A percentile compares a stretch with the other conserved stretches of the same genome.
Conservation (phyloP, 2,329 filamentous ascomycete genomes). For the Arthrobotrys megalospora region DNA sequence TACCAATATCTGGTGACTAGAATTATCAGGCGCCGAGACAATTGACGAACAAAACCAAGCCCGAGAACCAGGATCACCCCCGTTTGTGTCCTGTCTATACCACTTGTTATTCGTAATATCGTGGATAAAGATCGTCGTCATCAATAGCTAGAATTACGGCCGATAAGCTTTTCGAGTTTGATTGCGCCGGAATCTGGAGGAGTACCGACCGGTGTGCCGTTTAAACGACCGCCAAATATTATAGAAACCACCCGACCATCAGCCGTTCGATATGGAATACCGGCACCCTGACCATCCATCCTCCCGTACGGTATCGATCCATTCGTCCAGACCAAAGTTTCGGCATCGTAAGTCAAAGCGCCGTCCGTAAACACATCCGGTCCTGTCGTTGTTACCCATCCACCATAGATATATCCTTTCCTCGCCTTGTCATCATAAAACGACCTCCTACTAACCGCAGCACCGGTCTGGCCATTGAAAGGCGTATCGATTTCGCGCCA, state of each 20-base stretch:
- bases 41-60: slow-evolving; percentile 39
- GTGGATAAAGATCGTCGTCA: slow-evolving; percentile 45
- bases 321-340: slow-evolving; percentile 37
- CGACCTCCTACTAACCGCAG: slow-evolving; percentile 42
- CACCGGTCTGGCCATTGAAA: slow-evolving; percentile 42
- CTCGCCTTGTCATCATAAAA: slow-evolving; percentile 48
- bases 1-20: slow-evolving; percentile 46
- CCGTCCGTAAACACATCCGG: slow-evolving; percentile 34
- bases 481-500: slow-evolving; percentile 47
- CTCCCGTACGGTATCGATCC: slow-evolving; percentile 39
- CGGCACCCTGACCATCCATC: slow-evolving; percentile 50
- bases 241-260: slow-evolving; percentile 39
- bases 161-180: background rate
- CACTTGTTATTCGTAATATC: slow-evolving; percentile 47
- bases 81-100: slow-evolving; percentile 45
- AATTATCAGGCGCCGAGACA: slow-evolving; percentile 43
- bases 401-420: slow-evolving; percentile 51
- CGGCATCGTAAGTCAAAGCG: slow-evolving; percentile 41
- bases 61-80: slow-evolving; percentile 30
- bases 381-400: slow-evolving; percentile 29
- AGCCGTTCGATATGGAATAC: slow-evolving; percentile 29
- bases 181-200: background rate
- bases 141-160: slow-evolving; percentile 21
- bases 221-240: slow-evolving; percentile 45
- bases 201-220: slow-evolving; percentile 41